Evolutionary conservation across 139 green algal genomes (phyloP), one percentile per base, ranked within the genome.

Genomic region (Picochlorum costavermella): DNA sequence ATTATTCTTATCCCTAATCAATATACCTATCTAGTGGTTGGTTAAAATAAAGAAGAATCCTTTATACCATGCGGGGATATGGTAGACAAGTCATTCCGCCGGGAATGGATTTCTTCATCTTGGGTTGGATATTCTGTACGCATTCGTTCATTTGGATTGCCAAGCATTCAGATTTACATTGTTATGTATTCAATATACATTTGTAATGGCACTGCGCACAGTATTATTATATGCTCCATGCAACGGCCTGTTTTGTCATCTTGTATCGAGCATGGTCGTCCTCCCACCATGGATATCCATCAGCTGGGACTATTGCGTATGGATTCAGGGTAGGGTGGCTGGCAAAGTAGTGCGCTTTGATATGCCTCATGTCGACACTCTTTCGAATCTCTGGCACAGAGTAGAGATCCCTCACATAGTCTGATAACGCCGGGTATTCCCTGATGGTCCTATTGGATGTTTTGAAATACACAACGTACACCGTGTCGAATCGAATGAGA

Each of bases 341-440:
- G 12, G 86, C 88, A 81, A 86, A 95, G 70, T 96, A 96, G 72
- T 95, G 88, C n/a, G 50, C 80, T 69, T 96, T 95, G 68, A 95
- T 95, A 80, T 98, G 87, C 9, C 68, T 14, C 57, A 97, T 95
- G 77, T 96, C 88, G 6, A 96, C 76, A 2, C 73, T 75, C 0
- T 80, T 40, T 14, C 48, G 46, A 46, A 94, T 78, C 5, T 63
- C 80, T 40, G 86, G 82, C 5, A 77, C 84, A 59, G 91, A 78
- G 70, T 85, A 97, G 20, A 97, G 45, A 30, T 95, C 87, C 10
- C 68, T 61, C 23, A 75, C 68, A 72, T 90, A 91, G 61, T 83
- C 81, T 28, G 60, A 74, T 17, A 83, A 71, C 56, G 88, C 90
- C 28, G 84, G 87, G 51, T 89, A 70, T 60, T 74, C 49, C 25